Conservation (phyloP, 129 eudicot genomes). For the Helianthus tuberosus region DNA sequence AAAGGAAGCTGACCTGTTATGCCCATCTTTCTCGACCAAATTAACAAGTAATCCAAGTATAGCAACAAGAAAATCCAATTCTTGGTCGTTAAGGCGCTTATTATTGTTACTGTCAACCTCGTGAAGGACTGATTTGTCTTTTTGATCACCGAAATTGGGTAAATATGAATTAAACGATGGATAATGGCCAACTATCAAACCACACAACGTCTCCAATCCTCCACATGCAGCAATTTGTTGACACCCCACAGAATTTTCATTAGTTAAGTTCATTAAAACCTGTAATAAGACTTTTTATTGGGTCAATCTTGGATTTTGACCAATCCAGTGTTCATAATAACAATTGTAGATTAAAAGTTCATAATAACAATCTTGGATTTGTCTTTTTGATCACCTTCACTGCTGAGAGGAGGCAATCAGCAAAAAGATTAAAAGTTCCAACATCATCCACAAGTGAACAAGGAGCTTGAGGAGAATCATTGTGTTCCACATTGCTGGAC, state of each 20-base stretch:
- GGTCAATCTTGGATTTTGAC: conserved; percentile 6
- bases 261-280: conserved; percentile 94
- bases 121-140: conserved; percentile 37
- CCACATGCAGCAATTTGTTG: conserved; percentile 93
- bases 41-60: conserved; percentile 91
- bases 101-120: conserved; percentile 38
- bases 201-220: conserved; percentile 77
- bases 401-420: conserved; percentile 77
- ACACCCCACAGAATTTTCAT: conserved; percentile 88
- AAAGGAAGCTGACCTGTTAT: conserved; percentile 53
- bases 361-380: neutral
- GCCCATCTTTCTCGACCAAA: conserved; percentile 84
- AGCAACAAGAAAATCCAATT: conserved; percentile 87
- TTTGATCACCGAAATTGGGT: conserved; percentile 35
- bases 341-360: too few species aligned
- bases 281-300: conserved; percentile 26
- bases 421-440: conserved; percentile 59
- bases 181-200: conserved; percentile 82
- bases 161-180: conserved; percentile 61
- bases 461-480: conserved; percentile 47
- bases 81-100: conserved; percentile 71
- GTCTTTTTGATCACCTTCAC: conserved; percentile 81
- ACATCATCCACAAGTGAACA: conserved; percentile 52
- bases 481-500: conserved; percentile 40
- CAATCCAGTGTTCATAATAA: neutral